Evolutionary conservation across 2,329 filamentous ascomycete species (phyloP).

Genomic region (Pyricularia pennisetigena): DNA sequence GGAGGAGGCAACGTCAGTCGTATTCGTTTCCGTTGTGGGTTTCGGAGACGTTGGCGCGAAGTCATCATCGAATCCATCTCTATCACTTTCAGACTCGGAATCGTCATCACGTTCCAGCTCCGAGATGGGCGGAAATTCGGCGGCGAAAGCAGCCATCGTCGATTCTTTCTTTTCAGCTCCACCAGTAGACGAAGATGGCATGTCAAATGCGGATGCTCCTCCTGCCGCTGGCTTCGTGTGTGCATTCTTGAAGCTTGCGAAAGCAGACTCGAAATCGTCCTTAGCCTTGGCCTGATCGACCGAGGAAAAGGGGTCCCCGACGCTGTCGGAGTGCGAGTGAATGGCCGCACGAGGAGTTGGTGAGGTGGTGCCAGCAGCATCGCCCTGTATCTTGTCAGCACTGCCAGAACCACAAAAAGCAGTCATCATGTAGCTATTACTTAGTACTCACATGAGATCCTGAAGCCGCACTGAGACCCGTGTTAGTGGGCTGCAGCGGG

Average conservation of each 20-base stretch:
- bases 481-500: slow-evolving; percentile 26
- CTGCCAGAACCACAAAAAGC: not conserved
- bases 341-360: slow-evolving; percentile 8
- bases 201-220: not conserved
- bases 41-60: slow-evolving; percentile 59
- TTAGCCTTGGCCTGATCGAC: slow-evolving; percentile 53
- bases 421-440: not conserved
- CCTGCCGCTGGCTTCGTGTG: slow-evolving; percentile 28
- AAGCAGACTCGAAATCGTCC: slow-evolving; percentile 78
- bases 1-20: slow-evolving; percentile 6
- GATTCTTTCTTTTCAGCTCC: slow-evolving; percentile 3
- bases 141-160: slow-evolving; percentile 37
- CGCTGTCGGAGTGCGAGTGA: slow-evolving; percentile 13
- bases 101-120: slow-evolving; percentile 73
- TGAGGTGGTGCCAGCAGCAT: not conserved
- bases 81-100: slow-evolving; percentile 68
- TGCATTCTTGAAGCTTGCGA: slow-evolving; percentile 59
- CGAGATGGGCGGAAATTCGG: slow-evolving; percentile 90
- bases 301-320: slow-evolving; percentile 40
- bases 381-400: not conserved
- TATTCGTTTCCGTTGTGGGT: slow-evolving; percentile 12
- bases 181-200: slow-evolving; percentile 4
- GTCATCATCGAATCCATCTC: slow-evolving; percentile 79
- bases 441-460: not conserved
- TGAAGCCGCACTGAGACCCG: slow-evolving; percentile 24